Conservation (phyloP, 306 rosid genomes). For the Rosa rugosa region DNA sequence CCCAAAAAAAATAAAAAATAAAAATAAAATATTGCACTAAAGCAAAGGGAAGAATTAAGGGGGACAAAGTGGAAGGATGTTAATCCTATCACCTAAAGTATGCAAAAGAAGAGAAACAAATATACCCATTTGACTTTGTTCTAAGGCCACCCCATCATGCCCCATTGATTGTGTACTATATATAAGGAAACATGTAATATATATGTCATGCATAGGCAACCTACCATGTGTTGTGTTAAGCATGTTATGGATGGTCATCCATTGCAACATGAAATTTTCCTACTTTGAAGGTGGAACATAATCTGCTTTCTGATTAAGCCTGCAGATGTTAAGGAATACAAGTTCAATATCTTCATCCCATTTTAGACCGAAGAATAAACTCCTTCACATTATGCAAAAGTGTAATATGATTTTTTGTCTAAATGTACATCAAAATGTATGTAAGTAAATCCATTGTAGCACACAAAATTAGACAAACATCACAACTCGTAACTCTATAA, state of each 20-base stretch:
- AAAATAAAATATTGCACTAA: conserved; percentile 24
- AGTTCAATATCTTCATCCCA: not conserved
- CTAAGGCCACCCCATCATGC: conserved; percentile 55
- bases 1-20: not conserved
- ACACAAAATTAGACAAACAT: not conserved
- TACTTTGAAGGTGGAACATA: not conserved
- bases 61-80: conserved; percentile 99
- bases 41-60: conserved; percentile 21
- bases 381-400: not conserved
- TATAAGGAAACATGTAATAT: not conserved
- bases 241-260: not conserved
- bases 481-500: not conserved
- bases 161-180: conserved; percentile 62
- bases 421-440: not conserved
- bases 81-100: conserved; percentile 88
- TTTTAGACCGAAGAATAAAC: not conserved
- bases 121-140: conserved; percentile 83
- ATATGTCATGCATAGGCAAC: conserved; percentile 23
- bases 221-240: not conserved
- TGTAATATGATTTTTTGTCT: not conserved
- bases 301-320: not conserved
- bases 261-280: not conserved
- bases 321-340: not conserved
- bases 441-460: not conserved
- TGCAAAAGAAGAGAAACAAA: conserved; percentile 49